These are phyloP conservation scores for Lasiosphaeris hirsuta DNA, from an alignment of 495 filamentous ascomycete genomes.

Conservation along the genomic window DNA sequence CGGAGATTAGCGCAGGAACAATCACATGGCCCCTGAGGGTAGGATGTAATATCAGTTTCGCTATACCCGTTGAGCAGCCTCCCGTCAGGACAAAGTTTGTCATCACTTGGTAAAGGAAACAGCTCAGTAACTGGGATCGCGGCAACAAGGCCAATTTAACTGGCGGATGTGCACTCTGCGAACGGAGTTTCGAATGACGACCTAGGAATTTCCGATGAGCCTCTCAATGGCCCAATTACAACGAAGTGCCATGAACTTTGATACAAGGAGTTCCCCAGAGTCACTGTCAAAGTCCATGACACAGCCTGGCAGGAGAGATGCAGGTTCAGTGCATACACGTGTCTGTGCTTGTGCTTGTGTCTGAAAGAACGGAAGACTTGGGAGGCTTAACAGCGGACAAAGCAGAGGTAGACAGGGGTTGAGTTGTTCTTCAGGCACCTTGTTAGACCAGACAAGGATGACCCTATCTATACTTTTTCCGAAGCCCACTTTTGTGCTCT, in stretches of 20 bases:
- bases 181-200: neutral
- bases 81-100: neutral
- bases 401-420: too few relatives aligned
- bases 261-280: conserved; percentile 9
- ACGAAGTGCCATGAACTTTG: neutral
- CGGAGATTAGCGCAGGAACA: neutral
- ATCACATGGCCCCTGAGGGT: neutral
- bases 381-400: neutral
- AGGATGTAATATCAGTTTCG: neutral
- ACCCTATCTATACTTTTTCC: too few relatives aligned
- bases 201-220: neutral
- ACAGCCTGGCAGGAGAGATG: neutral
- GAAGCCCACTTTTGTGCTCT: too few relatives aligned
- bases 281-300: neutral
- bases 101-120: neutral
- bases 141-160: neutral
- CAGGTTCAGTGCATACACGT: too few relatives aligned
- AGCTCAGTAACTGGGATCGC: neutral
- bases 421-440: too few relatives aligned
- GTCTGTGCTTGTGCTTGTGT: too few relatives aligned
- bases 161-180: neutral
- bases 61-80: neutral
- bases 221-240: neutral
- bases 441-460: too few relatives aligned
- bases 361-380: neutral